Conservation (phyloP, 305 asterid species). For the Vinca major region DNA sequence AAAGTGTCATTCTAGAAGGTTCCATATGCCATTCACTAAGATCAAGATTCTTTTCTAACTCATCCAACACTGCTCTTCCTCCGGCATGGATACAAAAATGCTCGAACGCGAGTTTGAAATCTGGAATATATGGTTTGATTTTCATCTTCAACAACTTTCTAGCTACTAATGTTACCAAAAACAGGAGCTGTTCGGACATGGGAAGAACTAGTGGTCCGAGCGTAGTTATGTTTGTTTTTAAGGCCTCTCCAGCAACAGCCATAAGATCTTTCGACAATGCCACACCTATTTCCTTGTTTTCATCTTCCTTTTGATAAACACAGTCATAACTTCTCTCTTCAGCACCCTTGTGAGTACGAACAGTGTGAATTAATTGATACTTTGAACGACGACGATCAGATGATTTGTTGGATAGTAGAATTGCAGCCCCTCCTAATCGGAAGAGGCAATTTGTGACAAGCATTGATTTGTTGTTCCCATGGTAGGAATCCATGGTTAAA, state of each 20-base stretch:
- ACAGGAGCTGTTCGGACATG: conserved; percentile 31
- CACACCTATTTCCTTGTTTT: no score
- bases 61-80: conserved; percentile 42
- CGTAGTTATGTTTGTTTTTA: conserved; percentile 28
- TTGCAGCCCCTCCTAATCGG: conserved; percentile 80
- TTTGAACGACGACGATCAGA: conserved; percentile 27
- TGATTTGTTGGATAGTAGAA: conserved; percentile 54
- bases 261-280: no score
- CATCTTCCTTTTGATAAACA: no score
- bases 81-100: conserved; percentile 53
- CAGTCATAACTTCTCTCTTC: no score
- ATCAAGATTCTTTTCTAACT: conserved; percentile 34
- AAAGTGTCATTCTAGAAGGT: conserved; percentile 55
- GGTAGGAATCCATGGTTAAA: conserved; percentile 64
- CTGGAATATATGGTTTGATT: conserved; percentile 34
- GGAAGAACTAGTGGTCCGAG: conserved; percentile 49
- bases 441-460: conserved; percentile 69
- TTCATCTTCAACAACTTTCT: conserved; percentile 37
- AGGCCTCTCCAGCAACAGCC: no score
- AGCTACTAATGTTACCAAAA: conserved; percentile 27
- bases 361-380: no score
- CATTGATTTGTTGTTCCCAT: conserved; percentile 73
- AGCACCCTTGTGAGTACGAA: no score
- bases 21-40: conserved; percentile 43
- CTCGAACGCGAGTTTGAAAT: conserved; percentile 51